Conservation (phyloP, 345 rosid species). For the Gossypium bickii region DNA sequence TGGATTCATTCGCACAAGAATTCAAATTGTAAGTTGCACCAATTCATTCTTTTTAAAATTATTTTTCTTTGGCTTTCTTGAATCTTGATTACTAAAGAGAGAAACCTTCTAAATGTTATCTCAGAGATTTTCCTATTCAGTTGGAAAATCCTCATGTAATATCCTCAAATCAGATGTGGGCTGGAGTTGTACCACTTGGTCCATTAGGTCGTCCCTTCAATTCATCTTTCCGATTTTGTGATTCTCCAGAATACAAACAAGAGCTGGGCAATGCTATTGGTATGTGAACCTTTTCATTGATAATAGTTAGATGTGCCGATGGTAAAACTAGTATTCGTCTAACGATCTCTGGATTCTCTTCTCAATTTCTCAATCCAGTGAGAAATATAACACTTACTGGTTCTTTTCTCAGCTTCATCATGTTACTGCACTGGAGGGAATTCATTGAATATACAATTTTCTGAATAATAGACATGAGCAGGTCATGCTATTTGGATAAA, state of each 20-base stretch:
- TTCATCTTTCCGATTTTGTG: constrained; percentile 78
- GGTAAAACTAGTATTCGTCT: constrained; percentile 14
- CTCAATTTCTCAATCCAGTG: not conserved
- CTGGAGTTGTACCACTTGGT: constrained; percentile 84
- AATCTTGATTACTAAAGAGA: constrained; percentile 23
- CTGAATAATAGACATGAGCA: not conserved
- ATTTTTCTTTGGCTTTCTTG: constrained; percentile 14
- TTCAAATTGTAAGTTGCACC: constrained; percentile 63
- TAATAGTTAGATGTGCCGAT: constrained; percentile 18
- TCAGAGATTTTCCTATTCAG: constrained; percentile 82
- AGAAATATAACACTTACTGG: constrained; percentile 8
- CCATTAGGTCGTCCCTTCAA: constrained; percentile 77
- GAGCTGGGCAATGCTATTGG: constrained; percentile 98
- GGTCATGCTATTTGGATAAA: not conserved
- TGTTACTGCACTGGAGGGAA: not conserved
- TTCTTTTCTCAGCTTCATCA: not conserved
- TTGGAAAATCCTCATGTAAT: constrained; percentile 98
- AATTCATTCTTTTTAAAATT: constrained; percentile 18
- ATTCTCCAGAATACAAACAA: constrained; percentile 80
- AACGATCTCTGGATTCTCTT: constrained; percentile 1
- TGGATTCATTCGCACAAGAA: constrained; percentile 92
- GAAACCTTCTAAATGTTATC: constrained; percentile 23
- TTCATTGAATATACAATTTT: not conserved
- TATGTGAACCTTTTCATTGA: constrained; percentile 34
- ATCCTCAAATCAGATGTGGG: constrained; percentile 85